Conservation (phyloP, 345 rosid species). For the Erucastrum elatum region DNA sequence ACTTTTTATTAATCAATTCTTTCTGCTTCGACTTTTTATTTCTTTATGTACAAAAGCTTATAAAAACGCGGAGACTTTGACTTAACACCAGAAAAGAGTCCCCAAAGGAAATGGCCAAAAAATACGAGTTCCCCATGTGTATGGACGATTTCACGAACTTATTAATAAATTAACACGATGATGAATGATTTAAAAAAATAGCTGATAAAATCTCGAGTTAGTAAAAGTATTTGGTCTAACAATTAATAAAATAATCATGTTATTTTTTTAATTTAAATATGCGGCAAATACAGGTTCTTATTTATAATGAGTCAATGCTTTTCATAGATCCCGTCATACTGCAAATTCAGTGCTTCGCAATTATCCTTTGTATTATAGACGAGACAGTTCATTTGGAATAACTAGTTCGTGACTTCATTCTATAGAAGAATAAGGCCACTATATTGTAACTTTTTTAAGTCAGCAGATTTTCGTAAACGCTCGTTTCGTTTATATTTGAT, state of each 20-base stretch:
- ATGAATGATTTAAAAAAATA: neutral
- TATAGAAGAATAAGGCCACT: neutral
- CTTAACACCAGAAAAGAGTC: constrained; percentile 16
- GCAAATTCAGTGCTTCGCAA: neutral
- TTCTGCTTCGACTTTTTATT: neutral
- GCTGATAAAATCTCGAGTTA: neutral
- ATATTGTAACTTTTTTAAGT: neutral
- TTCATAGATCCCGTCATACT: neutral
- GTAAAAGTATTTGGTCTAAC: neutral
- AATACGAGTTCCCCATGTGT: neutral
- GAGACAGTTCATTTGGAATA: neutral
- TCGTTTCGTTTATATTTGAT: neutral
- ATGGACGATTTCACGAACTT: constrained; percentile 17
- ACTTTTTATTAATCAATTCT: neutral
- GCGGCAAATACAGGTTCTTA: neutral
- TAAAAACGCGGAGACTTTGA: constrained; percentile 29
- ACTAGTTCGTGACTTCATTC: neutral
- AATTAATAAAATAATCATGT: neutral
- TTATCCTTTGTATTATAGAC: neutral
- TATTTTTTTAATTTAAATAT: neutral
- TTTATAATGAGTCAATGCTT: neutral
- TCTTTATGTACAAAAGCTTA: neutral
- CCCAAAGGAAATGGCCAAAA: constrained; percentile 5
- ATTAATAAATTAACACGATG: neutral
- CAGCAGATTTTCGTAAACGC: neutral